phyloP scores from a whole-genome alignment of 2,329 filamentous ascomycete species.

The Cladosporium sp. region DNA sequence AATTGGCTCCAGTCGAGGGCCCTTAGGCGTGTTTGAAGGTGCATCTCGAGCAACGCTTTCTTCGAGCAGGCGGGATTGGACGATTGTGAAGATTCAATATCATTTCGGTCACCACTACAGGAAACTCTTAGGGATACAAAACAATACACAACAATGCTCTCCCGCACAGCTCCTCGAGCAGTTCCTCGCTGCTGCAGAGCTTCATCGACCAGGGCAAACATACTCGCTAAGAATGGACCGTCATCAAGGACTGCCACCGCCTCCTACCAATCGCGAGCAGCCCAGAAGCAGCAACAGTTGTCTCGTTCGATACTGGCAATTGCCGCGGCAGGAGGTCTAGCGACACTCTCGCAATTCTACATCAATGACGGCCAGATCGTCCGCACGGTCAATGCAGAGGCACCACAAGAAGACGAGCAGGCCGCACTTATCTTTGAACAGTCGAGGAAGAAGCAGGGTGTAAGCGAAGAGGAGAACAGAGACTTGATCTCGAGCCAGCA shows the following conservation, averaged over 20 bases:
- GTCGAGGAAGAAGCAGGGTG: conserved; percentile 53
- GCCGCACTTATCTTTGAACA: conserved; percentile 68
- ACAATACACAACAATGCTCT: conserved; percentile 21
- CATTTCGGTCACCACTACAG: neutral
- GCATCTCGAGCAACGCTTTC: neutral
- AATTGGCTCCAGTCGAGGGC: conserved; percentile 8
- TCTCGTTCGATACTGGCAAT: conserved; percentile 46
- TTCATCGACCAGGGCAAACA: conserved; percentile 26
- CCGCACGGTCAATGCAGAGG: conserved; percentile 50
- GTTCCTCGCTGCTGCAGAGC: conserved; percentile 23
- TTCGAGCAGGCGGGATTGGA: neutral
- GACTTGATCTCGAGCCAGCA: conserved; percentile 82
- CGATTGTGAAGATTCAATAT: neutral
- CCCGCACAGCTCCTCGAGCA: conserved; percentile 22
- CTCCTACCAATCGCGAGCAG: conserved; percentile 39
- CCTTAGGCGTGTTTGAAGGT: neutral
- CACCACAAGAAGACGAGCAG: conserved; percentile 43
- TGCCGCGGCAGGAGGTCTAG: conserved; percentile 45
- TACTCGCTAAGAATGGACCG: conserved; percentile 26
- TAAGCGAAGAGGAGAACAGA: conserved; percentile 69
- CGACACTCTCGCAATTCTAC: conserved; percentile 47
- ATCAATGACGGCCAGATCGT: conserved; percentile 41
- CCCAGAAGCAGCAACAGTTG: conserved; percentile 49
- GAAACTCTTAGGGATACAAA: neutral
- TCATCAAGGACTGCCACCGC: conserved; percentile 25